A percentile compares a stretch with the other conserved stretches of the same genome.
phyloP scores from a whole-genome alignment of 2,329 filamentous ascomycete species.

The Aureobasidium sp. region DNA sequence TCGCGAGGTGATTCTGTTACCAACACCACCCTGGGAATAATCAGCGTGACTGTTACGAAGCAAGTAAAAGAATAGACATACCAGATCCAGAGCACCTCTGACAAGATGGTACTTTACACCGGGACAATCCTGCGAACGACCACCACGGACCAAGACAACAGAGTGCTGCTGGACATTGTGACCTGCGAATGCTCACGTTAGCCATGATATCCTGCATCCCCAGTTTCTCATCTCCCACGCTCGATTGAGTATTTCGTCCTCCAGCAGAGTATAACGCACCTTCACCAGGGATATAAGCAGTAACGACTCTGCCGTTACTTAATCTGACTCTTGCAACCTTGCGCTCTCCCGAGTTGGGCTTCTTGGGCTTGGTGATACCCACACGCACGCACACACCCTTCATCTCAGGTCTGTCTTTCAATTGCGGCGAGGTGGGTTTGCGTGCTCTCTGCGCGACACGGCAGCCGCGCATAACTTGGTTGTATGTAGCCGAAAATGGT shows the following conservation, averaged over 20 bases:
- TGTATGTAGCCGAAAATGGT: slow-evolving; percentile 40
- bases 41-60: background rate
- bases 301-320: slow-evolving; percentile 79
- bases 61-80: slow-evolving; percentile 42
- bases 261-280: slow-evolving; percentile 40
- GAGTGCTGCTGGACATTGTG: slow-evolving; percentile 99
- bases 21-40: slow-evolving; percentile 70
- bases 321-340: slow-evolving; percentile 91
- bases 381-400: slow-evolving; percentile 97
- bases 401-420: slow-evolving; percentile 69
- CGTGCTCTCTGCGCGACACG: slow-evolving; percentile 73
- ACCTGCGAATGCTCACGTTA: slow-evolving; percentile 39
- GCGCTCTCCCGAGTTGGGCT: slow-evolving; percentile 94
- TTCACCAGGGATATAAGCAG: slow-evolving; percentile 93
- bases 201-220: slow-evolving; percentile 13
- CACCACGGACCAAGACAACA: slow-evolving; percentile 91
- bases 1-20: slow-evolving; percentile 71
- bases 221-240: background rate
- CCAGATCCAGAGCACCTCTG: slow-evolving; percentile 85
- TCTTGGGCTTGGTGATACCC: slow-evolving; percentile 91
- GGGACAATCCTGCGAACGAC: slow-evolving; percentile 91
- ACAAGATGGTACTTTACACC: slow-evolving; percentile 96
- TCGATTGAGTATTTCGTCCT: background rate
- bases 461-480: slow-evolving; percentile 57
- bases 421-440: slow-evolving; percentile 80